A percentile compares a stretch with the other conserved stretches of the same genome.
Conservation (phyloP, 768 basidiomycete genomes). For the Amyloporia xantha region DNA sequence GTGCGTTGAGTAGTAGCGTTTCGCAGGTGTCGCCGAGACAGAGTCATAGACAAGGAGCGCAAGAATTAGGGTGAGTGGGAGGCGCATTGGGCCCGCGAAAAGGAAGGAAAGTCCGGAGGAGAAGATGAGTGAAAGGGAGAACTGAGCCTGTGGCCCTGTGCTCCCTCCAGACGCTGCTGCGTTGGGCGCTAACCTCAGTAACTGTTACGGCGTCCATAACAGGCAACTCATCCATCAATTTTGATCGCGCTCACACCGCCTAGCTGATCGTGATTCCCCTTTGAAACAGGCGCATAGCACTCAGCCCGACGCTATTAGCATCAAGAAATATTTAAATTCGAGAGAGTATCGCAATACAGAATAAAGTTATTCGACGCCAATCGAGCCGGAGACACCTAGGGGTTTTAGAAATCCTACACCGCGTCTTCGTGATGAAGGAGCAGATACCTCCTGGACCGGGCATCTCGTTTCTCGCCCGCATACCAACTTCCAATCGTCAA, state of each 20-base stretch:
- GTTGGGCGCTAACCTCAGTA: not conserved
- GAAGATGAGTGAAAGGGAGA: not conserved
- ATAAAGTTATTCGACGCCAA: no score
- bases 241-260: not conserved
- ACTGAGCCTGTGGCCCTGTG: not conserved
- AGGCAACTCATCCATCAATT: not conserved
- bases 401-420: no score
- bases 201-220: not conserved
- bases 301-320: no score
- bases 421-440: not conserved
- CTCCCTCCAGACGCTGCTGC: not conserved
- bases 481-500: constrained; percentile 12
- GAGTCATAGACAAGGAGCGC: constrained; percentile 23
- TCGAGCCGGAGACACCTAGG: no score
- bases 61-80: constrained; percentile 23
- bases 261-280: not conserved
- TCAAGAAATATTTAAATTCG: no score
- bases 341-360: no score
- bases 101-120: not conserved
- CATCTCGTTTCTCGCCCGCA: not conserved
- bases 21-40: constrained; percentile 35
- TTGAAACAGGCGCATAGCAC: no score
- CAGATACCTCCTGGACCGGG: not conserved
- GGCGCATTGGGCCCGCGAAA: constrained; percentile 11
- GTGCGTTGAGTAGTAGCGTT: constrained; percentile 53